Conservation (phyloP, 2,329 filamentous ascomycete species). For the Fusarium equiseti region DNA sequence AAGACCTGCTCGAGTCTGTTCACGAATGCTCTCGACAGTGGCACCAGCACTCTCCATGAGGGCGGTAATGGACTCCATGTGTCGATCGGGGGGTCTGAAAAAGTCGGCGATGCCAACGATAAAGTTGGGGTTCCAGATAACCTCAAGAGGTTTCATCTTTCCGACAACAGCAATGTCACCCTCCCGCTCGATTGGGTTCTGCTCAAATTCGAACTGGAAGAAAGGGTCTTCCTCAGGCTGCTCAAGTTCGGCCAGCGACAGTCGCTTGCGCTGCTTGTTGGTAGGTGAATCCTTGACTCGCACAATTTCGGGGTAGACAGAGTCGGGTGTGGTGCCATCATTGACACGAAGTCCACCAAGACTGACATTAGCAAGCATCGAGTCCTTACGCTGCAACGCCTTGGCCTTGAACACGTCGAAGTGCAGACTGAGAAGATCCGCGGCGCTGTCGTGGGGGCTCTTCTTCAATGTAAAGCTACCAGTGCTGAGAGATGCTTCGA, state of each 20-base stretch:
- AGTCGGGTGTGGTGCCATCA: constrained; percentile 93
- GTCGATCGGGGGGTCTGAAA: constrained; percentile 94
- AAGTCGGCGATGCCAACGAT: constrained; percentile 92
- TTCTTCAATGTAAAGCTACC: constrained; percentile 96
- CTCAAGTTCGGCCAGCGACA: constrained; percentile 68
- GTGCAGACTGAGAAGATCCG: constrained; percentile 88
- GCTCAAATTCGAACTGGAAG: constrained; percentile 92
- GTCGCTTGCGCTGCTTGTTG: constrained; percentile 58
- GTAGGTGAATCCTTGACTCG: constrained; percentile 88
- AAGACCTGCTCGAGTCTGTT: constrained; percentile 94
- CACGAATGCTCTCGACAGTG: constrained; percentile 92
- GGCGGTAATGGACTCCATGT: constrained; percentile 98
- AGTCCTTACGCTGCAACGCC: constrained; percentile 89
- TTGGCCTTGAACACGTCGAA: constrained; percentile 97
- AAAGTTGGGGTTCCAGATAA: constrained; percentile 97
- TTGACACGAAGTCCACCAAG: constrained; percentile 94
- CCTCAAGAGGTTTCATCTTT: constrained; percentile 94
- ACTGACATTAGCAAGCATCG: constrained; percentile 86
- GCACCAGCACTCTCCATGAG: constrained; percentile 96
- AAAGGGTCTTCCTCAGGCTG: constrained; percentile 75
- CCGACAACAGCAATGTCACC: constrained; percentile 91
- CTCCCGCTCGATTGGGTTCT: constrained; percentile 92
- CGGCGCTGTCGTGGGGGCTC: constrained; percentile 69
- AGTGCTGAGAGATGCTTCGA: constrained; percentile 92
- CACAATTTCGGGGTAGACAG: constrained; percentile 93